Evolutionary conservation across 495 filamentous ascomycete genomes (phyloP).

Genomic region (Neurospora intermedia): DNA sequence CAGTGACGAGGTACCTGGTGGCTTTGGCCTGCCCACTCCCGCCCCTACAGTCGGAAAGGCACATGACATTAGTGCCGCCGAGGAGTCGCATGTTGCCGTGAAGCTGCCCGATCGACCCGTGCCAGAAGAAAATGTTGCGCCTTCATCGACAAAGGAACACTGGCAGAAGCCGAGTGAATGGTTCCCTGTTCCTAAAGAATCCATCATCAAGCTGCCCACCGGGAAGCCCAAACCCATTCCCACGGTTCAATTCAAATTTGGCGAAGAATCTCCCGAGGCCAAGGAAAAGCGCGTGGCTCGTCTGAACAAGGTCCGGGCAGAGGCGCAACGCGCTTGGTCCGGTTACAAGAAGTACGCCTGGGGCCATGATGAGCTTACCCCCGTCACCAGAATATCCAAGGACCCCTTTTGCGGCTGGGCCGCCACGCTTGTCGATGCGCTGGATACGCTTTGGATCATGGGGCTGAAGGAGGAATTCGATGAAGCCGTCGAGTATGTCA

Average conservation of each 20-base stretch:
- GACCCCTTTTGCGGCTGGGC: constrained; percentile 93
- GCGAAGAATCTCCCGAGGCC: constrained; percentile 47
- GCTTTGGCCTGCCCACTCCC: constrained; percentile 16
- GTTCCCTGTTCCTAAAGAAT: constrained; percentile 58
- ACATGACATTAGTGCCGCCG: background rate
- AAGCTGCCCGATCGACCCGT: constrained; percentile 3
- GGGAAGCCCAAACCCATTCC: constrained; percentile 58
- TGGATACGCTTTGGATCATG: constrained; percentile 97
- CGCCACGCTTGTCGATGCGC: constrained; percentile 82
- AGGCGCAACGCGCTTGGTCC: constrained; percentile 69
- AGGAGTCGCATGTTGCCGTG: background rate
- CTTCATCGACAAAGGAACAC: constrained; percentile 35
- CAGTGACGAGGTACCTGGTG: constrained; percentile 15
- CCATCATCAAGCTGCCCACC: constrained; percentile 66
- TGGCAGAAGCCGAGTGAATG: constrained; percentile 64
- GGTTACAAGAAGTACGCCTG: constrained; percentile 78
- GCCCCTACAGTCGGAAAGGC: background rate
- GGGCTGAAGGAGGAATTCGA: constrained; percentile 81
- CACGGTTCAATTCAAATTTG: constrained; percentile 62
- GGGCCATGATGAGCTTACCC: constrained; percentile 74
- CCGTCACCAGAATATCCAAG: constrained; percentile 47
- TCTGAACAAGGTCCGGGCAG: constrained; percentile 59
- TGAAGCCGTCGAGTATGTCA: constrained; percentile 66
- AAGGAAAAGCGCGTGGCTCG: constrained; percentile 53
- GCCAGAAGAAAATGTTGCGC: constrained; percentile 5